Evolutionary conservation across 2,329 filamentous ascomycete genomes (phyloP).

Genomic region (Microcyclosporella mali): DNA sequence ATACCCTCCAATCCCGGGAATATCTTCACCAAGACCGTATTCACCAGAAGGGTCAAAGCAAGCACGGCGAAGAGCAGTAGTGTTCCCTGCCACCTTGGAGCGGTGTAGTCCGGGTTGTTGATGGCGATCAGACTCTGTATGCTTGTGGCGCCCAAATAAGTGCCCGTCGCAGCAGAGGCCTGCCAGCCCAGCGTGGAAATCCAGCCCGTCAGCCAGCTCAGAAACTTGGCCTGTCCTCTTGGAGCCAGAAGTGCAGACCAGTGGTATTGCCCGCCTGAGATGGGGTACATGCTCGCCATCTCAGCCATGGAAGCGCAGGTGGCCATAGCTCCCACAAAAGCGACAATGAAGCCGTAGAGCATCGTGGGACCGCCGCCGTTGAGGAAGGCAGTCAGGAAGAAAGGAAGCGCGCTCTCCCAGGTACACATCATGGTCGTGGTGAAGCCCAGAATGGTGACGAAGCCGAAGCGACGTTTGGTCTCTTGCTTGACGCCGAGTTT

Average conservation of each 20-base stretch:
- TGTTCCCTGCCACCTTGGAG: conserved; percentile 22
- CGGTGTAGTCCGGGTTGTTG: conserved; percentile 15
- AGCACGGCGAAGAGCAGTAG: conserved; percentile 19
- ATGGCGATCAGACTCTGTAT: conserved; percentile 18
- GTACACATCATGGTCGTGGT: too few relatives aligned
- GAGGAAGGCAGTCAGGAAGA: too few relatives aligned
- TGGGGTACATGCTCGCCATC: conserved; percentile 37
- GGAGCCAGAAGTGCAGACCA: conserved; percentile 41
- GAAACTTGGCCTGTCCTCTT: conserved; percentile 29
- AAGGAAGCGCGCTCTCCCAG: too few relatives aligned
- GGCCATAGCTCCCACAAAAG: conserved; percentile 37
- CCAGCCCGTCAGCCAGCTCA: conserved; percentile 35
- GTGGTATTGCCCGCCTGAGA: conserved; percentile 39
- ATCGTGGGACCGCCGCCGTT: too few relatives aligned
- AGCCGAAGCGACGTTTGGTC: too few relatives aligned
- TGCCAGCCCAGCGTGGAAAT: conserved; percentile 16
- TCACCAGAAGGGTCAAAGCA: conserved; percentile 16
- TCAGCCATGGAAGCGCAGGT: conserved; percentile 38
- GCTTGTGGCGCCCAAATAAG: conserved; percentile 5
- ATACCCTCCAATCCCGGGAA: conserved; percentile 35
- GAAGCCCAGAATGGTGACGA: too few relatives aligned
- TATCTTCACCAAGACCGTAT: conserved; percentile 18
- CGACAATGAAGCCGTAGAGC: conserved; percentile 27
- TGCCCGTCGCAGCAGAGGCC: conserved; percentile 15
- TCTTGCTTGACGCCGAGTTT: too few relatives aligned